Base-by-base conservation (phyloP, 495 filamentous ascomycete genomes). In the Letharia lupina region DNA sequence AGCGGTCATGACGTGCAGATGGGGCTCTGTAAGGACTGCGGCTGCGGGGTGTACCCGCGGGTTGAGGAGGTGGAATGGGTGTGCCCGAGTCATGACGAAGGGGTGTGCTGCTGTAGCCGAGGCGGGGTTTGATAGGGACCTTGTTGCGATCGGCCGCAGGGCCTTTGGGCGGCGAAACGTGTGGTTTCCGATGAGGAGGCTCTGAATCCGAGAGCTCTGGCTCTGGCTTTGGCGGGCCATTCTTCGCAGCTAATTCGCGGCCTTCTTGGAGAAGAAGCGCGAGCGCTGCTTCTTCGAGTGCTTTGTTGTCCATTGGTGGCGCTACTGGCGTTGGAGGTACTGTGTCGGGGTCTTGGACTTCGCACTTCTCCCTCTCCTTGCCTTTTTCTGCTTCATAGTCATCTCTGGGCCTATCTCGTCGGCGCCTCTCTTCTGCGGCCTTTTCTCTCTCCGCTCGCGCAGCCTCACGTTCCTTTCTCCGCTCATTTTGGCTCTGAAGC, bases 181-280 rank as follows among this genome's bases (percentile, higher is more conserved):
- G 67, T 48, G 61, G 35, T 41, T 74, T 74, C n/a, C 77, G 75
- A 50, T 71, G 67, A 13, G 79, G 80, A 28, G 79, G 77, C 65
- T 80, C 80, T 58, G 77, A 78, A 58, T 75, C 77, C 11, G 76
- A 77, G 39, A 77, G 70, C 61, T 88, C 85, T 50, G 84, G 80
- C 50, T 86, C 83, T 6, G 82, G 82, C 65, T 84, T 82, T 65
- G 81, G 79, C 37, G 80, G 52, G 28, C 52, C 76, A 10, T 82
- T 79, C 67, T 86, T 88, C 20, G 84, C 84, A 18, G 84, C 83
- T 52, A 83, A 76, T 62, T 85, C 81, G 68, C 86, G 79, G 59
- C 85, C 82, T 73, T 89, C 86, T 69, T 80, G 81, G 35, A 87
- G 67, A 5, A 87, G 77, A 48, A 80, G 69, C 64, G 84, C 75